These are phyloP conservation scores for Fragilaria crotonensis DNA, from an alignment of 108 stramenopile genomes.

Conservation along the genomic window DNA sequence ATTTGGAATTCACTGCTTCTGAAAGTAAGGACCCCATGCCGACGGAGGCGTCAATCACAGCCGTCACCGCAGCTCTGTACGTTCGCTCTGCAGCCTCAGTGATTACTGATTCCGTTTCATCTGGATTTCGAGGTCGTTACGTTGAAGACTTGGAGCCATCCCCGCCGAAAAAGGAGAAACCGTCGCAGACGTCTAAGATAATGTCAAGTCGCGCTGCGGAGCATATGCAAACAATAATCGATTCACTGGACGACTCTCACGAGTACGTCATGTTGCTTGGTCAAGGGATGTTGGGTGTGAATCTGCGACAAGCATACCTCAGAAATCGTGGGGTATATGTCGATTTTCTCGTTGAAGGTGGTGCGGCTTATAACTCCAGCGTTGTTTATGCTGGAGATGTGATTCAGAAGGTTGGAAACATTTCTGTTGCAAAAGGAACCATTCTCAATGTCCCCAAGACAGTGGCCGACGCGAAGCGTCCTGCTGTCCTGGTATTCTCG, in stretches of 20 bases:
- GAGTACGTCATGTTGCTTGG: constrained; percentile 74
- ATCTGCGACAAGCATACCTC: constrained; percentile 70
- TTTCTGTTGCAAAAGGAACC: constrained; percentile 61
- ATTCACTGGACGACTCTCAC: constrained; percentile 33
- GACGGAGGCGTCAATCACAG: constrained; percentile 17
- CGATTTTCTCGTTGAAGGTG: constrained; percentile 64
- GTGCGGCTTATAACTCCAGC: constrained; percentile 60
- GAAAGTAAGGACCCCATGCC: background rate
- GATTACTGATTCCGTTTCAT: background rate
- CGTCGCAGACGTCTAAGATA: constrained; percentile 43
- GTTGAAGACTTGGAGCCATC: background rate
- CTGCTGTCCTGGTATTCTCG: constrained; percentile 52
- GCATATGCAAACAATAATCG: constrained; percentile 42
- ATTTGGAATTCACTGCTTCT: background rate
- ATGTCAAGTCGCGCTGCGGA: constrained; percentile 31
- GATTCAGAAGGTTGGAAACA: constrained; percentile 52
- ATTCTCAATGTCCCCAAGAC: constrained; percentile 53
- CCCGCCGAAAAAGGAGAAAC: constrained; percentile 3
- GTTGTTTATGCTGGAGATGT: constrained; percentile 62
- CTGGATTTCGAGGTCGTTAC: background rate
- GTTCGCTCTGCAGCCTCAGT: constrained; percentile 20
- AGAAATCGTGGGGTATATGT: constrained; percentile 73
- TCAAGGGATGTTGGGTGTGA: constrained; percentile 70
- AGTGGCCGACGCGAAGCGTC: constrained; percentile 58
- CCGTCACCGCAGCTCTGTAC: constrained; percentile 21